Evolutionary conservation across 331 rosid species (phyloP).

Genomic region (Quercus phellos): DNA sequence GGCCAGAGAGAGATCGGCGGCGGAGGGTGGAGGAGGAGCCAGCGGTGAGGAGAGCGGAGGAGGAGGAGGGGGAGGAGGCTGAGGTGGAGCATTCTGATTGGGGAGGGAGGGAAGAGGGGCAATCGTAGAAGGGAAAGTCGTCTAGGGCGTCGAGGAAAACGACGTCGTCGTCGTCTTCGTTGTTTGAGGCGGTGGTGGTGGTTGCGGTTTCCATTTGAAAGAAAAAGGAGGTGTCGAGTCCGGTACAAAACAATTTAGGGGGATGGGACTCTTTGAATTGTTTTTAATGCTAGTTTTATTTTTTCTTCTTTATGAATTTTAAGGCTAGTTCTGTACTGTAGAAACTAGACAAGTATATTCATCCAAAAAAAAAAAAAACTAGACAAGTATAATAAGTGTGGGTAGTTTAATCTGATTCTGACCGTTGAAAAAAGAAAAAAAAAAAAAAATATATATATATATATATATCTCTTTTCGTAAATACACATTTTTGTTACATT

Average conservation of each 20-base stretch:
- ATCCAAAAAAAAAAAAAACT: too few species aligned
- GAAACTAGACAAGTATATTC: too few species aligned
- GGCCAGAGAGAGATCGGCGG: slow-evolving; percentile 27
- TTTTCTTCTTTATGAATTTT: too few species aligned
- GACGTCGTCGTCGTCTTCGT: slow-evolving; percentile 38
- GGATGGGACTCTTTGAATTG: too few species aligned
- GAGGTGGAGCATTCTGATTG: slow-evolving; percentile 41
- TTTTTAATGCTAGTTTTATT: too few species aligned
- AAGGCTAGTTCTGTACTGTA: too few species aligned
- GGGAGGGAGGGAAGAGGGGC: slow-evolving; percentile 18
- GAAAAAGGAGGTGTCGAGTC: neutral
- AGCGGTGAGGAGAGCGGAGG: slow-evolving; percentile 12
- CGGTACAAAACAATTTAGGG: neutral
- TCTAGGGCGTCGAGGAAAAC: slow-evolving; percentile 41
- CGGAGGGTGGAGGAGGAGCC: slow-evolving; percentile 20
- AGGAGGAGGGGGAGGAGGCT: slow-evolving; percentile 10
- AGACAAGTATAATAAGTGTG: too few species aligned
- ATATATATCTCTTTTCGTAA: too few species aligned
- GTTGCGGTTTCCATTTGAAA: slow-evolving; percentile 40
- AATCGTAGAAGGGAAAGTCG: slow-evolving; percentile 30
- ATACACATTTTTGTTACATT: too few species aligned
- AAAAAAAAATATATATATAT: too few species aligned
- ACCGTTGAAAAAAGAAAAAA: too few species aligned
- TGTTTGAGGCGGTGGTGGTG: slow-evolving; percentile 3
- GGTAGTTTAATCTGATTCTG: too few species aligned